These are phyloP conservation scores for Carallia brachiata DNA, from an alignment of 345 rosid genomes.

Conservation along the genomic window DNA sequence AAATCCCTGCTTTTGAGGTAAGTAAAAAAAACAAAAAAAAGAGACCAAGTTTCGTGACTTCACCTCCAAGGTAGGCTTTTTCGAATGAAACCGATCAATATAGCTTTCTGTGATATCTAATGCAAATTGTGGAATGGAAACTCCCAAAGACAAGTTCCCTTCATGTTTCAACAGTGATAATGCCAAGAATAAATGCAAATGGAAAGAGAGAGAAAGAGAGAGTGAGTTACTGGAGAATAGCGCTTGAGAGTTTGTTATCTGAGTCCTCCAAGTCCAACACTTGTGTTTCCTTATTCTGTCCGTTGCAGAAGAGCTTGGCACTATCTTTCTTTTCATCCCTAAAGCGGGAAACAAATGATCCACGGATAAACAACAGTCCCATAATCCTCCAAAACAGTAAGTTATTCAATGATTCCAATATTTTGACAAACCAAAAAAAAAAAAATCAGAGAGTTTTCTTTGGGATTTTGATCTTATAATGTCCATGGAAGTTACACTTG, in stretches of 20 bases:
- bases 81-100: not conserved
- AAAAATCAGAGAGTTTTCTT: too few species aligned
- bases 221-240: constrained; percentile 12
- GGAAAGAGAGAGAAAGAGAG: not conserved
- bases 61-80: not conserved
- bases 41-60: not conserved
- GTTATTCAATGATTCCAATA: too few species aligned
- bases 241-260: not conserved
- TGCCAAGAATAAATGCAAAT: not conserved
- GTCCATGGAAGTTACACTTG: too few species aligned
- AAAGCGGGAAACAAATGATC: not conserved
- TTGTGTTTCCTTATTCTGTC: not conserved
- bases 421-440: too few species aligned
- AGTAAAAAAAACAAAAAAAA: not conserved
- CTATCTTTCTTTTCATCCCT: constrained; percentile 6
- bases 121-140: too few species aligned
- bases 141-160: not conserved
- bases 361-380: not conserved
- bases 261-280: not conserved
- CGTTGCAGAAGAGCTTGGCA: not conserved
- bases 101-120: constrained; percentile 40
- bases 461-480: too few species aligned
- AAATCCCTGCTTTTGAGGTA: constrained; percentile 30
- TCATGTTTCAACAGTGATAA: not conserved
- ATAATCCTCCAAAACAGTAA: too few species aligned